phyloP scores from a whole-genome alignment of 2,329 filamentous ascomycete genomes.

The Salinomyces thailandicus region DNA sequence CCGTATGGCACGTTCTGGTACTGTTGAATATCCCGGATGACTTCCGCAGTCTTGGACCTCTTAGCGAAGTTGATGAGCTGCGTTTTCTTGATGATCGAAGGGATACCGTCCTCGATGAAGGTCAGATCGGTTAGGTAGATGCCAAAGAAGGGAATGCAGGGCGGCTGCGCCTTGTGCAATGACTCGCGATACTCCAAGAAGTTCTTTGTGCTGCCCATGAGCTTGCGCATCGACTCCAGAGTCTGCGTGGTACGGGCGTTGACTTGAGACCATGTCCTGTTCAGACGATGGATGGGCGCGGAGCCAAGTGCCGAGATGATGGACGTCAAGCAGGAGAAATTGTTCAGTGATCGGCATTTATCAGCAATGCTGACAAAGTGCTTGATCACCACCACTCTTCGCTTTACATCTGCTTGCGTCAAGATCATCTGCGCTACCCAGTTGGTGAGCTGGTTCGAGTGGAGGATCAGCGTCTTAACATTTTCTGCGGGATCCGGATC shows the following conservation, averaged over 20 bases:
- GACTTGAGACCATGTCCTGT: conserved; percentile 88
- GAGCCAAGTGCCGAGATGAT: conserved; percentile 95
- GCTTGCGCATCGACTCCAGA: conserved; percentile 79
- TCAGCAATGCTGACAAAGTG: conserved; percentile 95
- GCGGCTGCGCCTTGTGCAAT: conserved; percentile 83
- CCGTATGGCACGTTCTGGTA: conserved; percentile 98
- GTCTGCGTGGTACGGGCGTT: conserved; percentile 70
- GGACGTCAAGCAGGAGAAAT: conserved; percentile 93
- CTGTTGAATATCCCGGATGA: conserved; percentile 96
- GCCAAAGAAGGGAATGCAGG: conserved; percentile 98
- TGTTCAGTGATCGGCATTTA: conserved; percentile 89
- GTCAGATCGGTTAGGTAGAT: conserved; percentile 96
- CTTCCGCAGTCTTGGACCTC: conserved; percentile 92
- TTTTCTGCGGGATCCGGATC: conserved; percentile 82
- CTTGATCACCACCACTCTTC: conserved; percentile 93
- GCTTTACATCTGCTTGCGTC: conserved; percentile 87
- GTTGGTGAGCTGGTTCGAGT: conserved; percentile 97
- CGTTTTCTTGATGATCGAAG: conserved; percentile 90
- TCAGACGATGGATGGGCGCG: conserved; percentile 85
- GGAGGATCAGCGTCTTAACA: conserved; percentile 89
- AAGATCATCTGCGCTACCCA: conserved; percentile 99
- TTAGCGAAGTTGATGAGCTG: conserved; percentile 98
- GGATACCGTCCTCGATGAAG: conserved; percentile 97
- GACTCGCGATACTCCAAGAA: conserved; percentile 94
- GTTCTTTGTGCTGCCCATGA: conserved; percentile 97